Base-by-base conservation (phyloP, 139 green algal genomes). In the Closterium sp. region DNA sequence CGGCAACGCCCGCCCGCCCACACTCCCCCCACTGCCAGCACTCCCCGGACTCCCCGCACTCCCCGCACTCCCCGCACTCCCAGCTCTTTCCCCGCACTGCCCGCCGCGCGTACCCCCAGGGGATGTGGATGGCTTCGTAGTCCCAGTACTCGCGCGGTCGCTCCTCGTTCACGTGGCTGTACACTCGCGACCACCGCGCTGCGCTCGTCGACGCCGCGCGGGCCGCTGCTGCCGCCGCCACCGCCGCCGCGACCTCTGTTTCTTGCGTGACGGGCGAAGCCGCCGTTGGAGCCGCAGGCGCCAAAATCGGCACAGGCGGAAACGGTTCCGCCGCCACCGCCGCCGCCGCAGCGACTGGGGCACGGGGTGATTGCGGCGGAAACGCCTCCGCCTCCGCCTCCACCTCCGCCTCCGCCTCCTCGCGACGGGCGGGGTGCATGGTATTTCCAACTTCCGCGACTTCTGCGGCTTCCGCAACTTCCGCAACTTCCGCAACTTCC, bases 91-190 rank as follows among this genome's bases (percentile, higher is more conserved):
- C n/a, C n/a, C n/a, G n/a, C n/a, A n/a, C n/a, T n/a, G n/a, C n/a
- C n/a, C n/a, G n/a, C n/a, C n/a, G n/a, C 38, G 5, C 90, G 33
- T 91, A 93, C 87, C 97, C 96, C 97, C 95, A 99, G 86, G 96
- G 93, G 4, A 98, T 95, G 0, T 55, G 92, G 10, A 98, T 90
- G n/a, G 93, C 94, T 89, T 99, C 98, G 86, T 99, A 99, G 93
- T 99, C 97, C 96, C 96, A 99, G 92, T 99, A 99, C 31, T 97
- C 95, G 30, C 94, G 94, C 10, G 97, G 95, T 55, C 96, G 94
- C 38, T 95, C 92, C 4, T 97, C 95, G 90, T 98, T 98, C 1
- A 97, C 96, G 84, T 98, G 96, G 33, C 94, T 90, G 88, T 98
- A 98, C 5, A 97, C 94, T 4, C 96, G 91, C 16, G 96, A 35